Evolutionary conservation across 78 protist genomes (phyloP), one percentile per base, ranked within the genome.

Genomic region (Monosiga brevicollis): DNA sequence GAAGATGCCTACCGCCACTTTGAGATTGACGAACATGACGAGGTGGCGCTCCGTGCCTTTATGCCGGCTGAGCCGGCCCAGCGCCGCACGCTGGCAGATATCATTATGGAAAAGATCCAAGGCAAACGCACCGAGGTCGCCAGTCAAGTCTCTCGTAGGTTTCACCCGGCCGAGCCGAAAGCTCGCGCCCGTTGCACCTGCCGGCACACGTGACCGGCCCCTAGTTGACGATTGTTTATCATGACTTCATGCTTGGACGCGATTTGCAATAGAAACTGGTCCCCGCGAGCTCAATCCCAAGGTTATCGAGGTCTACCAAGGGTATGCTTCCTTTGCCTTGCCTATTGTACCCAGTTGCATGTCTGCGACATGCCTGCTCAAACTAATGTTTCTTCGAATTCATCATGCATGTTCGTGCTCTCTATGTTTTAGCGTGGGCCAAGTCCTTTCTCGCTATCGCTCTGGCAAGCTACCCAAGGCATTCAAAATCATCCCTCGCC

Each of bases 391-490:
- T 9, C 24, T 2, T 81, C 15, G 22, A 20, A 3, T 24, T 9
- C 22, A 2, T 36, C 79, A 38, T 25, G 6, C 49, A 3, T 39
- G 22, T 84, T 10, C 82, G 35, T 38, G 25, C 3, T 26, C 6
- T 39, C 25, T 39, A 1, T 23, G 76, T 77, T 3, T n/a, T 34
- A 88, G 88, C 11, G 93, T 96, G 35, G 99, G 97, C 24, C n/a
- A 42, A 76, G 23, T 94, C 23, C 85, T 96, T 29, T 55, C 87
- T 35, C 3, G 71, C 23, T 96, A 95, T 88, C 83, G 86, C 10
- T 62, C 90, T 10, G 99, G 99, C 37, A 93, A 93, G 81, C 71
- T 96, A 22, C 99, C 98, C 70, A 93, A 95, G 81, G 98, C 97
- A 26, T 93, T 96, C 87, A 93, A 94, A 78, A 78, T 95, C 62